These are phyloP conservation scores for Chloranthus sessilifolius DNA, from an alignment of 164 flowering plant species.

Conservation along the genomic window DNA sequence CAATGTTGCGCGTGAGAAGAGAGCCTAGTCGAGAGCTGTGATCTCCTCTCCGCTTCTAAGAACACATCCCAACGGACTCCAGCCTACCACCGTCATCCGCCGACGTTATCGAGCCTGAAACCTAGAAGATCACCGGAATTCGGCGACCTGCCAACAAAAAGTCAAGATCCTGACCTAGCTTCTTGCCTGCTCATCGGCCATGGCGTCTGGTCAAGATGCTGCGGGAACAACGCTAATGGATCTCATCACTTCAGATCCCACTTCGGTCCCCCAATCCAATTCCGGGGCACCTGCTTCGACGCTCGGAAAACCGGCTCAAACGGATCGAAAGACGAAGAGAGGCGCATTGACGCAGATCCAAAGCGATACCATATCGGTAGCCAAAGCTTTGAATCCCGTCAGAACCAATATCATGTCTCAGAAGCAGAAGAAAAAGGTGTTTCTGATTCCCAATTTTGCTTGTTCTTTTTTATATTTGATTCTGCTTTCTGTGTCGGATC, in stretches of 20 bases:
- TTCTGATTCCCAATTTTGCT: background rate
- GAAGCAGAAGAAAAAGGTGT: conserved; percentile 62
- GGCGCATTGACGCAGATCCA: conserved; percentile 84
- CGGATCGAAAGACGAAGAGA: conserved; percentile 64
- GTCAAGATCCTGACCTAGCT: too few relatives aligned
- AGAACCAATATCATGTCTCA: conserved; percentile 71
- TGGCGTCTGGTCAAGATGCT: conserved; percentile 41
- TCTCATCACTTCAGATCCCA: conserved; percentile 89
- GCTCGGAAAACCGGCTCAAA: conserved; percentile 13
- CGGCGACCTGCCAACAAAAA: too few relatives aligned
- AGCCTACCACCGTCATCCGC: too few relatives aligned
- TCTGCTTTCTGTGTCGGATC: too few relatives aligned
- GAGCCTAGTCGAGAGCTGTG: too few relatives aligned
- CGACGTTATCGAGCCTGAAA: too few relatives aligned
- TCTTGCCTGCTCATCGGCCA: background rate
- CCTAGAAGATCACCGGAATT: too few relatives aligned
- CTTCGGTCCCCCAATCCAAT: conserved; percentile 35
- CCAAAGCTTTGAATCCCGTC: conserved; percentile 70
- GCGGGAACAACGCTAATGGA: conserved; percentile 96
- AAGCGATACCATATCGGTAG: conserved; percentile 87
- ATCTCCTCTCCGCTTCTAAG: too few relatives aligned
- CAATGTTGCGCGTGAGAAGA: too few relatives aligned
- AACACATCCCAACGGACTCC: too few relatives aligned
- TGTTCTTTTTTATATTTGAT: background rate
- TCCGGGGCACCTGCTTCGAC: conserved; percentile 35